Conservation (phyloP, 2,329 filamentous ascomycete genomes). For the Hymenoscyphus linearis region DNA sequence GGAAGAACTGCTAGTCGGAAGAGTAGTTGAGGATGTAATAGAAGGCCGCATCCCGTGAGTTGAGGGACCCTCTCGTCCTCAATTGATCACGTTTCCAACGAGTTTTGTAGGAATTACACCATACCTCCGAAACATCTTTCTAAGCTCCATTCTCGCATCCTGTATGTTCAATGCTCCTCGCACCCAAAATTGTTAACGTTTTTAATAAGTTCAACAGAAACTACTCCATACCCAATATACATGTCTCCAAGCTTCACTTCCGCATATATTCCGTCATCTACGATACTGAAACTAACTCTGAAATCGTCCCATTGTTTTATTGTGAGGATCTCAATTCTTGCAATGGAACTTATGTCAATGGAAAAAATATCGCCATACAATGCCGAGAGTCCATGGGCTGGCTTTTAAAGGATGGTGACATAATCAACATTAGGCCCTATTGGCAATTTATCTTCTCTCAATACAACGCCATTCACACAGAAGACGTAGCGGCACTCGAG, state of each 20-base stretch:
- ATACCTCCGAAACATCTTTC: conserved; percentile 43
- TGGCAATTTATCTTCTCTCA: conserved; percentile 36
- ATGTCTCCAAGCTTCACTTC: conserved; percentile 49
- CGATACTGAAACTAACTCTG: conserved; percentile 33
- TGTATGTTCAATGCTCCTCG: not conserved
- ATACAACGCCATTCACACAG: not conserved
- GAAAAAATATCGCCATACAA: conserved; percentile 39
- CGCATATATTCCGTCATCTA: conserved; percentile 51
- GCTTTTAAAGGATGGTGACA: conserved; percentile 47
- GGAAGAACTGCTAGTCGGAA: not conserved
- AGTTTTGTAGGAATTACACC: conserved; percentile 7
- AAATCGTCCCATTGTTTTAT: conserved; percentile 41
- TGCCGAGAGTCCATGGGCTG: conserved; percentile 34
- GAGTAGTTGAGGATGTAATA: not conserved
- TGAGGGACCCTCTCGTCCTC: not conserved
- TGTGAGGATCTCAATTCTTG: conserved; percentile 50
- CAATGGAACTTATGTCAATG: conserved; percentile 51
- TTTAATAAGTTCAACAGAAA: not conserved
- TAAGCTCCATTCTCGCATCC: conserved; percentile 39
- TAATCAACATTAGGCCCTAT: conserved; percentile 37
- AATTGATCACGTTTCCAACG: not conserved
- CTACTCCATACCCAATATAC: conserved; percentile 35
- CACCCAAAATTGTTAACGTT: not conserved
- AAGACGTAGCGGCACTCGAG: not conserved
- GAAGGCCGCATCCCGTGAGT: not conserved